Conservation (phyloP, 306 rosid genomes). For the Canavalia ensiformis region DNA sequence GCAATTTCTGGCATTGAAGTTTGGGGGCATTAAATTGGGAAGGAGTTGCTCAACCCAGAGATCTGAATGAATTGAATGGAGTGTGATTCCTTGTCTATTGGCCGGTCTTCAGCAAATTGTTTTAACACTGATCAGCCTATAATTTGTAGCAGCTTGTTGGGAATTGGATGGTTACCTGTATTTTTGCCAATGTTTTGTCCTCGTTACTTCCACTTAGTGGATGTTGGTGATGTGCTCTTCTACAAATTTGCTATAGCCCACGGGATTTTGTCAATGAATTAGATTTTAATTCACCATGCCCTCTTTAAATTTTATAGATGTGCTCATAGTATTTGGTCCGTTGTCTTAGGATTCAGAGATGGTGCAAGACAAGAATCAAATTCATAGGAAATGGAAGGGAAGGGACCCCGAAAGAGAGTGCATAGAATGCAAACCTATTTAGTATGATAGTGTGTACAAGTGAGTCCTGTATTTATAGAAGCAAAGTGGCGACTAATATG, state of each 20-base stretch:
- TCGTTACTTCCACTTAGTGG: background rate
- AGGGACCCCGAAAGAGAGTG: too few relatives aligned
- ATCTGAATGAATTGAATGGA: conserved; percentile 30
- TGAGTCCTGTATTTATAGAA: too few relatives aligned
- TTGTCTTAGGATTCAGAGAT: too few relatives aligned
- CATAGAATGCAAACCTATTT: too few relatives aligned
- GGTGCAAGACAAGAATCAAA: too few relatives aligned
- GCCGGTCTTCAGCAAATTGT: background rate
- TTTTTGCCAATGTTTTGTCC: conserved; percentile 4
- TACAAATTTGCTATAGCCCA: background rate
- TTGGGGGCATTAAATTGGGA: conserved; percentile 1
- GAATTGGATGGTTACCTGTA: background rate
- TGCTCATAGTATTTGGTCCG: too few relatives aligned
- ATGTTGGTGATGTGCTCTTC: conserved; percentile 33
- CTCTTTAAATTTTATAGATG: background rate
- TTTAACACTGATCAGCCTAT: background rate
- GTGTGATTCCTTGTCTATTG: conserved; percentile 18
- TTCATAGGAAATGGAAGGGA: too few relatives aligned
- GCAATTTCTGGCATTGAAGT: conserved; percentile 25
- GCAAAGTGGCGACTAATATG: too few relatives aligned
- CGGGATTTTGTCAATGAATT: conserved; percentile 10
- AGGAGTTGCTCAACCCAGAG: conserved; percentile 22
- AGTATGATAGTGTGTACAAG: too few relatives aligned
- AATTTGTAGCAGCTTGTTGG: conserved; percentile 22
- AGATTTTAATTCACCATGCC: background rate